Evolutionary conservation across 441 rosid genomes (phyloP), one percentile per base, ranked within the genome.

Genomic region (Omphalea diandra): DNA sequence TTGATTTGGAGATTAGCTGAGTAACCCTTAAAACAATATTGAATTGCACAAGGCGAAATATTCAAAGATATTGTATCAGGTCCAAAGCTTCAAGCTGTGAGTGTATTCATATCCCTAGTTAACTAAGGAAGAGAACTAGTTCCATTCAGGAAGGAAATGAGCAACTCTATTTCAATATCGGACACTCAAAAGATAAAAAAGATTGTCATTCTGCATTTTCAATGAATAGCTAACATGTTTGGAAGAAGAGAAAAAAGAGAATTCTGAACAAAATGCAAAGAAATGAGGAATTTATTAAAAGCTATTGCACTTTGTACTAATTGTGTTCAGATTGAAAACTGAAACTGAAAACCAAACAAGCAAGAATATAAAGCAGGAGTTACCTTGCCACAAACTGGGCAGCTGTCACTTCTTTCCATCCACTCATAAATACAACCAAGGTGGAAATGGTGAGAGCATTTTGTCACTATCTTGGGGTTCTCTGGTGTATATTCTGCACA

Each of bases 321-420:
- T 35, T 31, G 27, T 40, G 36, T n/a, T 24, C 36, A 22, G 46
- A 69, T 1, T 56, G 43, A 63, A 55, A 26, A 56, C 20, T 20
- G 63, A n/a, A 50, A 53, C n/a, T n/a, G n/a, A 65, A 14, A 47
- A 15, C 26, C 49, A 15, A 41, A n/a, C 61, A 38, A 46, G 53
- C 18, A 22, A 40, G 1, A 43, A 32, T 20, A 68, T 20, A 57
- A 66, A 46, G 36, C 44, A 62, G 40, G 41, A 63, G 71, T 75
- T 84, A 91, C 98, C 97, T 86, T 73, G 72, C 82, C 86, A 73
- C 98, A 94, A 58, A 91, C 94, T 0, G 97, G 96, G 79, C 98
- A 94, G 54, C 88, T 85, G 62, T 94, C 98, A 77, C 97, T 94
- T 86, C 98, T 88, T 82, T 94, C 98, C 92, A 87, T 81, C 98